These are phyloP conservation scores for Rhizopogon rudus DNA, from an alignment of 768 basidiomycete genomes.

Conservation along the genomic window DNA sequence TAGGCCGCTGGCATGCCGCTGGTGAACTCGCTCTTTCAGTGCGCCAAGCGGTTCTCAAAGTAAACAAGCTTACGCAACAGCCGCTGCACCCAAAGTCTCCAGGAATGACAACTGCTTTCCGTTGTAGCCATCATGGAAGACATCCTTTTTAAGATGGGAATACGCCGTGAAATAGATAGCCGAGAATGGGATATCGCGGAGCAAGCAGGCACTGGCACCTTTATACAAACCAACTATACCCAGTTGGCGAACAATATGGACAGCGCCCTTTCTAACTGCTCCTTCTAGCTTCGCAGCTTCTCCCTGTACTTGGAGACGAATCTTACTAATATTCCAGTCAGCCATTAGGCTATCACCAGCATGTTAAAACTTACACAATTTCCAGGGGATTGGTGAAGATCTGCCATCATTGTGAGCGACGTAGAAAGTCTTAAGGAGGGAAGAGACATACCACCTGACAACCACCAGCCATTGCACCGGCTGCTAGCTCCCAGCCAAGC, in stretches of 20 bases:
- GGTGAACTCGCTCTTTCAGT: constrained; percentile 25
- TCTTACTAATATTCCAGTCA: constrained; percentile 57
- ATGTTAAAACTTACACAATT: constrained; percentile 64
- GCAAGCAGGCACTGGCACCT: constrained; percentile 88
- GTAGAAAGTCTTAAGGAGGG: background rate
- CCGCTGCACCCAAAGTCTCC: constrained; percentile 83
- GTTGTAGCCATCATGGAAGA: constrained; percentile 94
- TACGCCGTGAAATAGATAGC: constrained; percentile 90
- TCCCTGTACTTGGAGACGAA: constrained; percentile 92
- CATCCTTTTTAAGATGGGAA: constrained; percentile 84
- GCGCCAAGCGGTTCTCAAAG: constrained; percentile 9
- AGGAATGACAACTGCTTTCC: constrained; percentile 89
- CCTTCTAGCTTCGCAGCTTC: constrained; percentile 89
- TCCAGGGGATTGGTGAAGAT: constrained; percentile 97
- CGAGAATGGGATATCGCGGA: constrained; percentile 96
- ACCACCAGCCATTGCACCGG: constrained; percentile 91
- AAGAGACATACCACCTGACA: constrained; percentile 88
- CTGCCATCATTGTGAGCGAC: constrained; percentile 35
- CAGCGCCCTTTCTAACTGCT: constrained; percentile 74
- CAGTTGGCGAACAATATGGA: constrained; percentile 90
- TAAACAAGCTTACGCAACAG: constrained; percentile 59
- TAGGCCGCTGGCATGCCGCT: constrained; percentile 99
- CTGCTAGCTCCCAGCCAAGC: constrained; percentile 84
- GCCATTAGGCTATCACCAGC: background rate
- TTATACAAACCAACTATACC: constrained; percentile 91